phyloP scores from a whole-genome alignment of 176 grass and related monocot species.

The Eremochloa ophiuroides region DNA sequence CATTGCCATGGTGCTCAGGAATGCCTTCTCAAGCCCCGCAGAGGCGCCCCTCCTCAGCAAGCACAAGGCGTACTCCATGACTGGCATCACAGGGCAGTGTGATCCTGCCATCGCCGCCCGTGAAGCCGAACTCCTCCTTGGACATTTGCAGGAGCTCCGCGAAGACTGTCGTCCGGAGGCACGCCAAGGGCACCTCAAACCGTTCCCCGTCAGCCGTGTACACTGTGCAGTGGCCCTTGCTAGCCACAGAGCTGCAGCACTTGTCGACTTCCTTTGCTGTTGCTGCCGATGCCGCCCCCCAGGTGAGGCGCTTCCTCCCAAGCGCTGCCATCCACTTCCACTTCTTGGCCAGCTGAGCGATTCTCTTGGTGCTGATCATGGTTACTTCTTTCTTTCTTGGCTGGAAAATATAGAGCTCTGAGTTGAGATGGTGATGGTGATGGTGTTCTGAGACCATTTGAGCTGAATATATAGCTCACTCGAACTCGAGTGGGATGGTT shows the following conservation, averaged over 20 bases:
- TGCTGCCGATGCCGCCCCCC: not conserved
- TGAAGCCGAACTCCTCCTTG: constrained; percentile 50
- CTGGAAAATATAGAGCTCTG: no score
- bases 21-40: constrained; percentile 11
- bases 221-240: constrained; percentile 33
- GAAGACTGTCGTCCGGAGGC: constrained; percentile 36
- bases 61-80: constrained; percentile 44
- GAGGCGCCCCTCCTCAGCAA: constrained; percentile 34
- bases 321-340: no score
- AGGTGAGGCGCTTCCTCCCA: no score
- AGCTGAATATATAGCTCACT: no score
- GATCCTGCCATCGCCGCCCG: constrained; percentile 15
- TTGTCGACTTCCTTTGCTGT: not conserved
- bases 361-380: no score
- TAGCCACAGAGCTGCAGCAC: not conserved
- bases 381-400: no score
- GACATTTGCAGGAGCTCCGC: constrained; percentile 38
- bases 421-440: no score
- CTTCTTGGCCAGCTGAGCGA: no score
- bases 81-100: constrained; percentile 48
- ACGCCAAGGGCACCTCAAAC: constrained; percentile 54
- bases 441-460: no score
- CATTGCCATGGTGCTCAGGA: constrained; percentile 22
- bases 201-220: constrained; percentile 37
- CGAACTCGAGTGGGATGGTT: not conserved